phyloP scores from a whole-genome alignment of 768 basidiomycete species.

The Solioccasus polychromus region DNA sequence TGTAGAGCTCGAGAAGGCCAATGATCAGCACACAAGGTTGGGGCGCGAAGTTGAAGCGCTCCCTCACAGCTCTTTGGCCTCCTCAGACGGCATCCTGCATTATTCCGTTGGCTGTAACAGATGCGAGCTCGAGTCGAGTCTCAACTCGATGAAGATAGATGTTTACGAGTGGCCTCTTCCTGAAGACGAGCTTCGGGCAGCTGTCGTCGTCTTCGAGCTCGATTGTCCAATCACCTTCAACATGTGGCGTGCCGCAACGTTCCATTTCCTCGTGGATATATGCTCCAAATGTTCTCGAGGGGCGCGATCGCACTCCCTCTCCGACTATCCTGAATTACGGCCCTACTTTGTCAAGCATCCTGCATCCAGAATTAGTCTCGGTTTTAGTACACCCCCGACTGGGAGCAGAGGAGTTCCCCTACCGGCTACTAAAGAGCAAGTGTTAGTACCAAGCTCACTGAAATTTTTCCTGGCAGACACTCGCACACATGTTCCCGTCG shows the following conservation, averaged over 20 bases:
- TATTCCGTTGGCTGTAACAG: slow-evolving; percentile 17
- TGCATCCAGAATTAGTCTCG: slow-evolving; percentile 19
- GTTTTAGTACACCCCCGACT: slow-evolving; percentile 23
- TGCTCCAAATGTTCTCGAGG: slow-evolving; percentile 16
- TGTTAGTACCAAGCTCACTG: slow-evolving; percentile 36
- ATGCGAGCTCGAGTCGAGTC: slow-evolving; percentile 23
- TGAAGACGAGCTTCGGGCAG: slow-evolving; percentile 7
- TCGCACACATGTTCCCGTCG: slow-evolving; percentile 10
- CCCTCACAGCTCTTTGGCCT: slow-evolving; percentile 3
- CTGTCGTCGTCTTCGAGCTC: slow-evolving; percentile 41
- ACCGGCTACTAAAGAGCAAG: slow-evolving; percentile 7
- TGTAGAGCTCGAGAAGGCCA: slow-evolving; percentile 25
- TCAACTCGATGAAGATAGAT: slow-evolving; percentile 22
- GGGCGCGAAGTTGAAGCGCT: neutral
- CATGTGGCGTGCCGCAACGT: slow-evolving; percentile 33
- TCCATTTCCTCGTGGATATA: slow-evolving; percentile 34
- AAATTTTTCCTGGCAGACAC: slow-evolving; percentile 30
- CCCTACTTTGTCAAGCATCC: neutral
- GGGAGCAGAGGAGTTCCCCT: slow-evolving; percentile 4
- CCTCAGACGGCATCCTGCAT: neutral
- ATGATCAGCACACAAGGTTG: slow-evolving; percentile 3
- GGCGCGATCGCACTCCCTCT: neutral
- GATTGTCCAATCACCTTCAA: slow-evolving; percentile 34
- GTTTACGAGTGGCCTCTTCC: slow-evolving; percentile 49
- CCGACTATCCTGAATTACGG: slow-evolving; percentile 3